Evolutionary conservation across 2,329 filamentous ascomycete genomes (phyloP).

Genomic region (Drechslerella dactyloides): DNA sequence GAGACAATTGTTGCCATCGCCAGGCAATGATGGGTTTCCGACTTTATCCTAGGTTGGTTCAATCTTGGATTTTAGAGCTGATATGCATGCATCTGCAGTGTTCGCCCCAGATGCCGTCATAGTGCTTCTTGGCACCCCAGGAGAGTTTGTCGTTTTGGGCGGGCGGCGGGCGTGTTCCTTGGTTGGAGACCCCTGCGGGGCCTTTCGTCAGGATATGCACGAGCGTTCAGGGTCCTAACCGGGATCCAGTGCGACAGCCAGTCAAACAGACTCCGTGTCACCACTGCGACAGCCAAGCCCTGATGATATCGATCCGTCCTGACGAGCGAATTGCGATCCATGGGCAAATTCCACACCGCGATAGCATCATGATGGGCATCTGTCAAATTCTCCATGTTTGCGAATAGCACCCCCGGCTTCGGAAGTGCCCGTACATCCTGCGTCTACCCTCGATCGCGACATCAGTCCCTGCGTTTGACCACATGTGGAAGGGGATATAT

Average conservation of each 20-base stretch:
- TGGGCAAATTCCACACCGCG: conserved; percentile 25
- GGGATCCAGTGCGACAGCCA: conserved; percentile 19
- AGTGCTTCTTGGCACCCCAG: conserved; percentile 13
- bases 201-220: conserved; percentile 51
- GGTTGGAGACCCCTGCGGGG: conserved; percentile 45
- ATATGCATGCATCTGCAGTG: conserved; percentile 31
- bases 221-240: conserved; percentile 48
- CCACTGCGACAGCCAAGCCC: background rate
- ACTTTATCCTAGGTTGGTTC: conserved; percentile 21
- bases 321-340: background rate
- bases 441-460: no score
- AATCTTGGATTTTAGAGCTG: conserved; percentile 16
- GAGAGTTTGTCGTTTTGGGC: background rate
- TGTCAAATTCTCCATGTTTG: conserved; percentile 41
- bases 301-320: conserved; percentile 26
- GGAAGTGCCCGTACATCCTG: background rate
- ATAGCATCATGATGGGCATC: conserved; percentile 32
- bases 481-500: no score
- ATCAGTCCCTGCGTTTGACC: no score
- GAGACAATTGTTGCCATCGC: background rate
- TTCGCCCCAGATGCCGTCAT: conserved; percentile 50
- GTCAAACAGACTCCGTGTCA: background rate
- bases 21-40: conserved; percentile 18
- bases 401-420: background rate
- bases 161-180: conserved; percentile 40